A percentile compares a stretch with the other conserved stretches of the same genome.
These are phyloP conservation scores for Cladophialophora exuberans DNA, from an alignment of 2,329 filamentous ascomycete genomes.

Conservation along the genomic window DNA sequence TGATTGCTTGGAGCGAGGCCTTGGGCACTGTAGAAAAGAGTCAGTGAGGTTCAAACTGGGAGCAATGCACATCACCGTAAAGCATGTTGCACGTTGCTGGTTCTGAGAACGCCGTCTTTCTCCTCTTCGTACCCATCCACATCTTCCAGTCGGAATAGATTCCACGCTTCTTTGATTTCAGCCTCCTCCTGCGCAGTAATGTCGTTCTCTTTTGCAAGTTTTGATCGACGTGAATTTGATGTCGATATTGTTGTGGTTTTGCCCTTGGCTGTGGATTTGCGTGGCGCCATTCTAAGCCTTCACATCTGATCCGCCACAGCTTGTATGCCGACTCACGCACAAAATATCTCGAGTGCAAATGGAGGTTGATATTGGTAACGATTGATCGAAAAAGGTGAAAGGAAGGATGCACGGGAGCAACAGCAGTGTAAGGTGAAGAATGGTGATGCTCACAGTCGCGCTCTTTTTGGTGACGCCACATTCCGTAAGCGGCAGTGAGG, in stretches of 20 bases:
- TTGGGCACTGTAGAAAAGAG: constrained; percentile 65
- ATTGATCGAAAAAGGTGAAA: neutral
- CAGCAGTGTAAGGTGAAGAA: neutral
- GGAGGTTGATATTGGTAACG: no score
- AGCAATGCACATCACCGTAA: no score
- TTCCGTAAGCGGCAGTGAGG: constrained; percentile 3
- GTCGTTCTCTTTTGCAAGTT: constrained; percentile 89
- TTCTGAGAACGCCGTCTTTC: constrained; percentile 70
- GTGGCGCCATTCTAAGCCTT: constrained; percentile 20
- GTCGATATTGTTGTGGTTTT: constrained; percentile 38
- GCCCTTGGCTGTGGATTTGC: constrained; percentile 30
- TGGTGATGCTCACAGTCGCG: neutral
- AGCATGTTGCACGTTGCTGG: constrained; percentile 69
- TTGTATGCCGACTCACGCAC: no score
- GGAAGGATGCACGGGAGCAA: neutral
- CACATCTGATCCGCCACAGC: no score
- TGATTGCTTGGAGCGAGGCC: constrained; percentile 68
- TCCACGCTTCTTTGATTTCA: constrained; percentile 89
- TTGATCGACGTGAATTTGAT: constrained; percentile 67
- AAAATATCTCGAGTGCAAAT: no score
- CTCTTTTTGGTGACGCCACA: constrained; percentile 17
- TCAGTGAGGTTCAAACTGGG: no score
- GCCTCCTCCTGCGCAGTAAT: constrained; percentile 81
- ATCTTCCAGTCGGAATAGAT: constrained; percentile 66
- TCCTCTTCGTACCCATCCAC: constrained; percentile 68